Evolutionary conservation across 306 rosid species (phyloP), one percentile per base, ranked within the genome.

Genomic region (Gillenia trifoliata): DNA sequence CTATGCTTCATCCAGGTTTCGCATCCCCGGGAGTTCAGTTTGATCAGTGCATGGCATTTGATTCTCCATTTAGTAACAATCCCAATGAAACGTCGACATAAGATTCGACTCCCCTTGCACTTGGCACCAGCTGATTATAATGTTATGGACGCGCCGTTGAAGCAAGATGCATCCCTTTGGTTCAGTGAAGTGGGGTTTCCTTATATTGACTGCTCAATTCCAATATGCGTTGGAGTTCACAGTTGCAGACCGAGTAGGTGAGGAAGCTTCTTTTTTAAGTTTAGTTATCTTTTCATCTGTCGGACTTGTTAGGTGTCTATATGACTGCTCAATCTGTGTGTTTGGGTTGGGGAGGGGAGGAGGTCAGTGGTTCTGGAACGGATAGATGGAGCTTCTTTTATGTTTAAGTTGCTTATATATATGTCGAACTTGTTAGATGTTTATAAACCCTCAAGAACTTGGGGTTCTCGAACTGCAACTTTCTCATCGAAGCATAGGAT

Each of bases 151-250:
- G 57, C 69, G 56, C 68, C 69, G 70, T 78, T 73, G 9, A 83
- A 86, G 80, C 87, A 79, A 81, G 88, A 83, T 25, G 74, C 68
- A 69, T 36, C 86, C 47, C 19, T 77, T 33, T 86, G 90, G 90
- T 81, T 76, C 73, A 64, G 20, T 86, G 79, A 86, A 65, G 71
- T 68, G n/a, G 63, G 75, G 65, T 57, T 56, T 55, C 29, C 49
- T 25, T 43, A 16, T 40, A 1, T 63, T 19, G 71, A 49, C 75
- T 49, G 56, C 75, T 50, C 64, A 36, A 66, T n/a, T n/a, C n/a
- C n/a, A n/a, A n/a, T n/a, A 71, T 70, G 54, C 7, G 34, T 13
- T 5, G 9, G 33, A 22, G 56, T 13, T 23, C 26, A 56, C 66
- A 22, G 55, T 38, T 20, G 13, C 8, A 16, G 15, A n/a, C 49